Base-by-base conservation (phyloP, 1,139 yeast genomes). In the Saccharomycopsis phalli region DNA sequence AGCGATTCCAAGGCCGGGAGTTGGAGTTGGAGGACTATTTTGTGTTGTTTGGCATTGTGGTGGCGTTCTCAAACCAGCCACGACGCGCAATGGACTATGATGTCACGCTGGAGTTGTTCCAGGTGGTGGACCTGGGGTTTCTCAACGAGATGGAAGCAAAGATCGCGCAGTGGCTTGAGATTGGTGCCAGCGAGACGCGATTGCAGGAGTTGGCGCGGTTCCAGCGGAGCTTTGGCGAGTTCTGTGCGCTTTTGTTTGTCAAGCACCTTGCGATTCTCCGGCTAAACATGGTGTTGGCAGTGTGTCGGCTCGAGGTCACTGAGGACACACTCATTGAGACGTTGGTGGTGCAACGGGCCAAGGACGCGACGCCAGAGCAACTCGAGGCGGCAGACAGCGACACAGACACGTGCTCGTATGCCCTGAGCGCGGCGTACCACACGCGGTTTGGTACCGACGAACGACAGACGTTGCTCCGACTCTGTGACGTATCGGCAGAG, bases 191-290 rank as follows among this genome's bases (percentile, higher is more conserved):
- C n/a, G n/a, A n/a, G n/a, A n/a, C n/a, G n/a, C n/a, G n/a, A n/a
- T n/a, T n/a, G n/a, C n/a, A n/a, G n/a, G n/a, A n/a, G n/a, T 30
- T 44, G 13, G 20, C 20, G 18, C 20, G 32, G 8, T 37, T 44
- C 32, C 34, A 34, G 8, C n/a, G n/a, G n/a, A n/a, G n/a, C n/a
- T n/a, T n/a, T n/a, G n/a, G n/a, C n/a, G n/a, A n/a, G n/a, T 44
- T 44, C 31, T 44, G 39, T 14, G 23, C 36, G 10, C 26, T 44
- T 7, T 31, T 44, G 16, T 44, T 44, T 23, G 31, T 41, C 25
- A 38, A 44, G 30, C 36, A 44, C 23, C 25, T 44, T 8, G 32
- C 31, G 21, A 36, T 41, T 22, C 31, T 44, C 16, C 38, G 31
- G 25, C 31, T 44, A 14, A n/a, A n/a, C n/a, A n/a, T n/a, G n/a